Conservation (phyloP, 1,139 yeast species). For the Kazachstania sp. region DNA sequence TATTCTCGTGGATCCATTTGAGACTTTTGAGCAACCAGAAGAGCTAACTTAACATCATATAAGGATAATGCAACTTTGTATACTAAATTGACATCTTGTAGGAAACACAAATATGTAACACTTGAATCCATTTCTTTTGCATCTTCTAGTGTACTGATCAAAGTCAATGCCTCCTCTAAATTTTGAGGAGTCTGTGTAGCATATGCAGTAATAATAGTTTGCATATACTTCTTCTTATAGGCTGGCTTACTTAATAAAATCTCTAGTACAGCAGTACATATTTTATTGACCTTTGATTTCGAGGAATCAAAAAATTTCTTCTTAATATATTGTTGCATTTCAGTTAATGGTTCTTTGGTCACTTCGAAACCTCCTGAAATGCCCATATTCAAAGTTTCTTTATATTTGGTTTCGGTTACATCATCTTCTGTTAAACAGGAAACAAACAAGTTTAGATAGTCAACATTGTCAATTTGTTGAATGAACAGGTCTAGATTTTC, state of each 20-base stretch:
- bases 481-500: slow-evolving; percentile 61
- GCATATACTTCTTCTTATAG: slow-evolving; percentile 53
- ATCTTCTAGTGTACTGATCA: slow-evolving; percentile 46
- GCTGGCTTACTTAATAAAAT: slow-evolving; percentile 44
- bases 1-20: slow-evolving; percentile 98
- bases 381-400: slow-evolving; percentile 47
- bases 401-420: slow-evolving; percentile 74
- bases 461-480: slow-evolving; percentile 59
- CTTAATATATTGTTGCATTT: slow-evolving; percentile 32
- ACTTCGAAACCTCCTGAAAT: slow-evolving; percentile 27
- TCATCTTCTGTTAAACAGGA: slow-evolving; percentile 84
- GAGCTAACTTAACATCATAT: slow-evolving; percentile 73
- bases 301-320: slow-evolving; percentile 34
- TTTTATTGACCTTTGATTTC: slow-evolving; percentile 60
- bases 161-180: slow-evolving; percentile 58
- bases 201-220: slow-evolving; percentile 79
- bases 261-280: slow-evolving; percentile 62
- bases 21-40: slow-evolving; percentile 86
- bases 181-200: slow-evolving; percentile 90
- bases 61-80: slow-evolving; percentile 75
- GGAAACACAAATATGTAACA: slow-evolving; percentile 77
- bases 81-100: slow-evolving; percentile 79
- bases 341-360: slow-evolving; percentile 31
- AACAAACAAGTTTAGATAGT: slow-evolving; percentile 76
- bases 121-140: slow-evolving; percentile 50